Evolutionary conservation across 1,139 yeast species (phyloP).

Genomic region (Candida frijolesensis): DNA sequence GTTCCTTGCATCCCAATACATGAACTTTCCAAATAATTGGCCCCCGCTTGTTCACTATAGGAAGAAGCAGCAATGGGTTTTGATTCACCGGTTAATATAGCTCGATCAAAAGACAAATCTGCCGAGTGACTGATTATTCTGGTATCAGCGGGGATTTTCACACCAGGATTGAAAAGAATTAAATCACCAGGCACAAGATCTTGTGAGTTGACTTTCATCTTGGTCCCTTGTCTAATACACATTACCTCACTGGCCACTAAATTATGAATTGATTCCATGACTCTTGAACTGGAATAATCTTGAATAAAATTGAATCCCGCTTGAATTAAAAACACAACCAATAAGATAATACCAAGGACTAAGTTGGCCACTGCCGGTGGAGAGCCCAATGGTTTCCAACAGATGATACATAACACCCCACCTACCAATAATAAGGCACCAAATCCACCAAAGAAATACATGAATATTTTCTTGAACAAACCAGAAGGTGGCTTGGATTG

Average conservation of each 20-base stretch:
- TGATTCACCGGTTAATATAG: conserved; percentile 40
- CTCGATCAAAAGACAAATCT: conserved; percentile 34
- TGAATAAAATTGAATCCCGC: conserved; percentile 53
- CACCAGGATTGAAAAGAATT: conserved; percentile 25
- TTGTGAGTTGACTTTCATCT: conserved; percentile 20
- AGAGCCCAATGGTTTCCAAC: conserved; percentile 55
- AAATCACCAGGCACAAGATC: conserved; percentile 37
- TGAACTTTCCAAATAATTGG: conserved; percentile 46
- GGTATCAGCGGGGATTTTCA: conserved; percentile 37
- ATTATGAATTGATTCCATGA: conserved; percentile 50
- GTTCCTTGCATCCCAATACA: conserved; percentile 52
- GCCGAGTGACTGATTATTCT: conserved; percentile 28
- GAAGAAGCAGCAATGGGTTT: conserved; percentile 27
- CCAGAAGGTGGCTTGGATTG: conserved; percentile 42
- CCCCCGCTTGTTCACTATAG: conserved; percentile 23
- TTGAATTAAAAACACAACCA: conserved; percentile 48
- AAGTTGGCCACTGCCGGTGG: conserved; percentile 53
- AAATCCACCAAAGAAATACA: conserved; percentile 54
- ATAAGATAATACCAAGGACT: conserved; percentile 46
- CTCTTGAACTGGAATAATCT: conserved; percentile 50
- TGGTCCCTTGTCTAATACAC: conserved; percentile 26
- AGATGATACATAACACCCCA: conserved; percentile 47
- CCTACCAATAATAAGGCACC: conserved; percentile 47
- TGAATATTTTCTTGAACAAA: conserved; percentile 31
- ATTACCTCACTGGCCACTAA: conserved; percentile 43